Evolutionary conservation across 345 rosid species (phyloP).

Genomic region (Dovyalis caffra): DNA sequence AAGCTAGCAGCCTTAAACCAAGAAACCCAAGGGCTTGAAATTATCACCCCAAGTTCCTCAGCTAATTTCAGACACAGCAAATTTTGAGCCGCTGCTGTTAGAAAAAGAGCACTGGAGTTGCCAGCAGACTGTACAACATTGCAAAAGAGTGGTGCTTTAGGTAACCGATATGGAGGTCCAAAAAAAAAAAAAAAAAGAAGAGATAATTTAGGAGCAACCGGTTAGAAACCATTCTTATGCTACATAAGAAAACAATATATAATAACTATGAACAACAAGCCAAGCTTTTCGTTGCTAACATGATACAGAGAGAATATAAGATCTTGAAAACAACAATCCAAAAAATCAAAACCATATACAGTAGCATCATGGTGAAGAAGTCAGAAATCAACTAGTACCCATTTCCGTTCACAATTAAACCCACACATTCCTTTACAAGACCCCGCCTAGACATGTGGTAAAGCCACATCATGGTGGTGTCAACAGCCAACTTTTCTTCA

Average conservation of each 20-base stretch:
- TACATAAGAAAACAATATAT: background rate
- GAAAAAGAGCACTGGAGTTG: constrained; percentile 93
- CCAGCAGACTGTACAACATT: constrained; percentile 61
- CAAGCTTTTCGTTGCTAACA: background rate
- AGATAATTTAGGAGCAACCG: background rate
- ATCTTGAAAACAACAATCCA: background rate
- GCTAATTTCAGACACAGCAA: constrained; percentile 90
- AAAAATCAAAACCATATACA: too few relatives aligned
- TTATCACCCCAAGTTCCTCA: constrained; percentile 82
- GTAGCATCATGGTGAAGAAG: background rate
- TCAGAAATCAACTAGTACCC: background rate
- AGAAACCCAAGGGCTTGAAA: constrained; percentile 84
- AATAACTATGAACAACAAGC: background rate
- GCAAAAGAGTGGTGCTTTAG: constrained; percentile 26
- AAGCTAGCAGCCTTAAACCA: constrained; percentile 97
- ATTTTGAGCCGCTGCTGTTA: constrained; percentile 97
- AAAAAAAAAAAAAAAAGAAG: background rate
- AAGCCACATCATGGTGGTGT: background rate
- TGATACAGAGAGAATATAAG: background rate
- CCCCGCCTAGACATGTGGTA: background rate
- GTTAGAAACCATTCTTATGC: background rate
- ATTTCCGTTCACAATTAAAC: background rate
- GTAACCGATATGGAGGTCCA: constrained; percentile 15
- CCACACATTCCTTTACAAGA: background rate
- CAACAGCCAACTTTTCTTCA: background rate